Evolutionary conservation across 129 eudicot species (phyloP).

Genomic region (Ambrosia artemisiifolia): DNA sequence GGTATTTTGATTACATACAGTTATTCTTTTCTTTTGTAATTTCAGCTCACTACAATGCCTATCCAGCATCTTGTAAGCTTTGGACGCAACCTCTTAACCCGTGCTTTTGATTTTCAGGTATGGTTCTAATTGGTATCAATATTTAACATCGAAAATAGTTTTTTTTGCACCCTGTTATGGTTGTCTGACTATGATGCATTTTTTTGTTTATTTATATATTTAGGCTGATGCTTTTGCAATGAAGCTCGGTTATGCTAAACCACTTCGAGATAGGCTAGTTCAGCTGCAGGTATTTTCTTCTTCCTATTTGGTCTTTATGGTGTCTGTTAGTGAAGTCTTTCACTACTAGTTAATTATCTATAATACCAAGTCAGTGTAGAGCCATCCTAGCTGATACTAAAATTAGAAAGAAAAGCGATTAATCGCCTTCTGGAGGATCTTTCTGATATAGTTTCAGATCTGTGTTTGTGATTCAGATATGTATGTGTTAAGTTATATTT

Average conservation of each 20-base stretch:
- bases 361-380: not conserved
- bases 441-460: no score
- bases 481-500: no score
- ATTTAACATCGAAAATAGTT: not conserved
- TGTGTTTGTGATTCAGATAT: no score
- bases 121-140: not conserved
- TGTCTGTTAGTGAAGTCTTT: not conserved
- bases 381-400: not conserved
- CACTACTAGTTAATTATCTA: not conserved
- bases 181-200: slow-evolving; percentile 13
- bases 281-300: slow-evolving; percentile 64
- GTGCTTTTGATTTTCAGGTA: slow-evolving; percentile 97
- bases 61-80: slow-evolving; percentile 84
- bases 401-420: not conserved
- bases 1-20: not conserved
- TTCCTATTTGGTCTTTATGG: not conserved
- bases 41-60: slow-evolving; percentile 87
- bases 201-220: not conserved
- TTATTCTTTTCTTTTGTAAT: slow-evolving; percentile 1
- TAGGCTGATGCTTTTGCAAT: slow-evolving; percentile 99
- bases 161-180: not conserved
- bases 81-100: slow-evolving; percentile 77
- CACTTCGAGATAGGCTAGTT: slow-evolving; percentile 88
- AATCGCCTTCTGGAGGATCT: not conserved
- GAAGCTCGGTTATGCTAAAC: slow-evolving; percentile 75